Base-by-base conservation (phyloP, 2,329 filamentous ascomycete genomes). In the Alternaria ventricosa region DNA sequence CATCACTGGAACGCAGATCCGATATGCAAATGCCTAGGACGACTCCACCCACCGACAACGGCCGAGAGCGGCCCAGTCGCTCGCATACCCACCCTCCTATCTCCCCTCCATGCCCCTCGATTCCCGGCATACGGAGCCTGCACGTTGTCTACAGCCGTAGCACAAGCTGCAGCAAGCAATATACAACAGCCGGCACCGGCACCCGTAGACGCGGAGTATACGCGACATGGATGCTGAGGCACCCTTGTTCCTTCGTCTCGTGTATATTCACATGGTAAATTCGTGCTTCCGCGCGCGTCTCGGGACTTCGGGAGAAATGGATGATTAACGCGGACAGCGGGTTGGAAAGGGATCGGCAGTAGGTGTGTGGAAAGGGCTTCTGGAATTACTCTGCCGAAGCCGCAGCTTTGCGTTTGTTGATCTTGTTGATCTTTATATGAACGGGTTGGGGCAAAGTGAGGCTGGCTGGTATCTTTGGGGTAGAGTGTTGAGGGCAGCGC, bases 131-230 rank as follows among this genome's bases (percentile, higher is more conserved):
- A 51, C 20, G 20, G 13, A 23, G 20, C 3, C 28, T 30, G n/a
- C n/a, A 18, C 36, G 36, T 18, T 18, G 36, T 41, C 36, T 41
- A 41, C 36, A 41, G 0, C 36, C 36, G 36, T 41, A 41, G 36
- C 4, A 41, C n/a, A 33, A 30, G 30, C 20, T 15, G 18, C 30
- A 51, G 20, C 28, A 27, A 25, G 33, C 15, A 55, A 25, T 43
- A 18, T 55, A 41, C 50, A 43, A 44, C 33, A 44, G 36, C 36
- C 36, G 53, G 36, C 36, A 44, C 30, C 41, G 18, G 12, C 23
- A 25, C 30, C 18, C 33, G 53, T 43, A 28, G 15, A 55, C 10
- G 53, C 18, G 51, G 5, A 44, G 25, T 18, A 4, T 28, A 12
- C 13, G 13, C 27, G 20, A 57, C 54, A 23, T 47, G 54, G 54